A percentile compares a stretch with the other conserved stretches of the same genome.
Conservation (phyloP, 129 eudicot species). For the Artemisia annua region DNA sequence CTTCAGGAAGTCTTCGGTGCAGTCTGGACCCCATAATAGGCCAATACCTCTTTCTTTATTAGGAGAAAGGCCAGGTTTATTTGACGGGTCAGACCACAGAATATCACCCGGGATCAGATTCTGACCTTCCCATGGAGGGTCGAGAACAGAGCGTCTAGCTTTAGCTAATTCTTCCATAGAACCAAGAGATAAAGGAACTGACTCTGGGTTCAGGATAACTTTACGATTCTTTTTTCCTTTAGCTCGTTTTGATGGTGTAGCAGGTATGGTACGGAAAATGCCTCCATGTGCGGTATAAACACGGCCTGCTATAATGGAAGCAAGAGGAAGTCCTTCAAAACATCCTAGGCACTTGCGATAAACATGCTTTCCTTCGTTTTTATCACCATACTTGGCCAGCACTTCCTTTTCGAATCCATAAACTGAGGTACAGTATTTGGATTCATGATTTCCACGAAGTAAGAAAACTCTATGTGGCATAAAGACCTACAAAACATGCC, state of each 20-base stretch:
- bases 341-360: constrained; percentile 93
- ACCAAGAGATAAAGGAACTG: constrained; percentile 61
- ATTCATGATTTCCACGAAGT: constrained; percentile 97
- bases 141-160: constrained; percentile 96
- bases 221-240: constrained; percentile 91
- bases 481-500: constrained; percentile 51
- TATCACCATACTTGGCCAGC: constrained; percentile 68
- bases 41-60: constrained; percentile 96
- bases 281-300: constrained; percentile 99
- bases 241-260: constrained; percentile 61
- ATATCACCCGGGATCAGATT: constrained; percentile 98
- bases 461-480: constrained; percentile 89
- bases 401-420: constrained; percentile 97
- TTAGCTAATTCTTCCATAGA: constrained; percentile 80
- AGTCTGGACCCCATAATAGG: constrained; percentile 97
- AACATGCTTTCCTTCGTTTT: constrained; percentile 71
- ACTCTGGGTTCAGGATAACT: constrained; percentile 52
- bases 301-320: constrained; percentile 78
- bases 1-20: constrained; percentile 89
- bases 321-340: constrained; percentile 98
- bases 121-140: constrained; percentile 98
- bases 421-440: constrained; percentile 90
- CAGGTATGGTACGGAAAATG: constrained; percentile 68
- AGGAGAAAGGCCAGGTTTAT: constrained; percentile 84
- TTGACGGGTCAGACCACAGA: constrained; percentile 98